A percentile compares a stretch with the other conserved stretches of the same genome.
Evolutionary conservation across 106 monocot genomes (phyloP).

Genomic region (Alisma plantagoaquatica): DNA sequence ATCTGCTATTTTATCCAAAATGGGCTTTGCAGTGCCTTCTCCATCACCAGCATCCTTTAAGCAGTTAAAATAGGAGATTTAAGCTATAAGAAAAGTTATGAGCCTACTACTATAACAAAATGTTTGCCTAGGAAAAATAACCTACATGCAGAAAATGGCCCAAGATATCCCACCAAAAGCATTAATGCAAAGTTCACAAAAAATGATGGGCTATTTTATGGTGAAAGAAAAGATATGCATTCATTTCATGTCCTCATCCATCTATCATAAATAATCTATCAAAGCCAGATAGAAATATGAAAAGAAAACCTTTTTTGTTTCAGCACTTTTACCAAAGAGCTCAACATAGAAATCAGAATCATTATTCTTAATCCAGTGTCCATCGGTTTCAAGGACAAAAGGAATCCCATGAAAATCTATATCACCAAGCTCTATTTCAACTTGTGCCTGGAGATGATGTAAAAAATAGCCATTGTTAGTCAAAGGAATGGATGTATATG

Average conservation of each 20-base stretch:
- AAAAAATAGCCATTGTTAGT: no score
- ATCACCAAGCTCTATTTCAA: constrained; percentile 58
- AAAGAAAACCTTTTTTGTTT: constrained; percentile 28
- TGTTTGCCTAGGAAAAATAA: no score
- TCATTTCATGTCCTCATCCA: no score
- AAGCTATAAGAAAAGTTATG: no score
- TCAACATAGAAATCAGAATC: constrained; percentile 74
- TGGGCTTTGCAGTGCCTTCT: constrained; percentile 60
- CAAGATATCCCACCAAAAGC: no score
- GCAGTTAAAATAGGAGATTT: neutral
- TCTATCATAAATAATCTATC: neutral
- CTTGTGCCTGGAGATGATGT: constrained; percentile 20
- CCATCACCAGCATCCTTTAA: constrained; percentile 50
- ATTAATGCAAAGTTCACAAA: no score
- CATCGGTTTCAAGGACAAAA: constrained; percentile 65
- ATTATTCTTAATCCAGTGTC: constrained; percentile 68
- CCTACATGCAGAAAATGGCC: no score
- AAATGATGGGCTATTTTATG: no score
- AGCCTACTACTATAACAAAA: no score
- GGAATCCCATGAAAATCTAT: constrained; percentile 50
- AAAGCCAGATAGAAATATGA: no score
- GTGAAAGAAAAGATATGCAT: neutral
- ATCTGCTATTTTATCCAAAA: constrained; percentile 65
- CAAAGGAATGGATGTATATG: no score
- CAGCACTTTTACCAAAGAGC: constrained; percentile 21